Base-by-base conservation (phyloP, 352 stramenopile genomes). In the Pseudoperonospora humuli region DNA sequence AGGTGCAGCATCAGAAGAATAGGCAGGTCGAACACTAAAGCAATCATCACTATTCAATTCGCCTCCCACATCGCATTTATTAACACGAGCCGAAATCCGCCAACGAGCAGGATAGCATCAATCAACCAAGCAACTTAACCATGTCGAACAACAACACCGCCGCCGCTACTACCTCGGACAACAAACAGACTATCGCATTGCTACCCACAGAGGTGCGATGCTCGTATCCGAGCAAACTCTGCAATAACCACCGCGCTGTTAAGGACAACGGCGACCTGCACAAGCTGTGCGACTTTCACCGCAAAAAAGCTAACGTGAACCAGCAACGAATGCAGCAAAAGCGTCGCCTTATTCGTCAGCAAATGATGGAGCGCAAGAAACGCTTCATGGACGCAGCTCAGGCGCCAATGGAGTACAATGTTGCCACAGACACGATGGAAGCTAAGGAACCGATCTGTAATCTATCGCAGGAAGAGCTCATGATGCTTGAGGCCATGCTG, bases 211-310 rank as follows among this genome's bases (percentile, higher is more conserved):
- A 85, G 20, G 60, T 81, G 15, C 64, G 70, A 26, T 89, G 77
- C 35, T 69, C 70, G 20, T 89, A 89, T 49, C 73, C 70, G 14
- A 84, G 72, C 59, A 83, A 80, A 39, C 58, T 64, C 20, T 89
- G 77, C 64, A 68, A 74, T 39, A 80, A 71, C 51, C 43, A 62
- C 27, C 77, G 77, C 3, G 76, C 64, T 7, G 53, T 86, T 15
- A 90, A 90, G 46, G 66, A 81, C 45, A 78, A 86, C 45, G 77
- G 77, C 0, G 67, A 80, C 18, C 43, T 85, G 19, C 77, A 90
- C 54, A 82, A 75, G 33, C 70, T 90, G 34, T 90, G 77, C 52
- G 71, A 86, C 26, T 71, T 70, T 25, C 76, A 89, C 44, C 74
- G 76, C 20, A 64, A 65, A 38, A 75, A 73, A 18, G 76, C 76